Evolutionary conservation across 331 rosid genomes (phyloP), one percentile per base, ranked within the genome.

Genomic region (Acacia concinna): DNA sequence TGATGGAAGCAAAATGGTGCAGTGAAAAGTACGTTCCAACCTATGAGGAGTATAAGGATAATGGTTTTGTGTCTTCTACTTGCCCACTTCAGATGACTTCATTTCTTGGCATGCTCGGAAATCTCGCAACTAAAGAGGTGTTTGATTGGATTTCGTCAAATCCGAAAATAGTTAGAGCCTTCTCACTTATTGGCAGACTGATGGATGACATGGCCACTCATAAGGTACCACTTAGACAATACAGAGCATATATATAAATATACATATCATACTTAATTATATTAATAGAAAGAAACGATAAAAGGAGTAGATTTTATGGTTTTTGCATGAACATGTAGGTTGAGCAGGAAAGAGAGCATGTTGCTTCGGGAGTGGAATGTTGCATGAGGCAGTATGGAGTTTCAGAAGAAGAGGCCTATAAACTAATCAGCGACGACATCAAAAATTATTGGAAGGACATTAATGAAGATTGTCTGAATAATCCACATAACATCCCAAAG

Each of bases 381-480:
- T 65, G 71, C 47, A 65, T 65, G 71, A 65, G 20, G 28, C 71
- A 65, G 9, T 34, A 65, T 65, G 46, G 71, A 41, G 38, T 65
- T 0, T 65, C 71, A 3, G 71, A 34, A 9, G 15, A 35, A 35
- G 27, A 65, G 0, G 71, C 71, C 46, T 65, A 65, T 6, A 62
- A 62, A 14, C 30, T 31, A 14, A 3, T 62, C 40, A 1, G 1
- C 2, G 18, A 62, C 38, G 40, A 62, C 41, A 0, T 30, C 10
- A 4, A 5, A 15, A 62, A 17, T 5, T 62, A 12, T 0, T 62
- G 68, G 68, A 62, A 62, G 23, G 68, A 62, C 6, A 14, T 62
- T 5, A 62, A 62, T 5, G 68, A 62, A 31, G 68, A 62, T 21
- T 62, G 68, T 20, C 13, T 62, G 38, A 28, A 4, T 0, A 59